phyloP scores from a whole-genome alignment of 441 rosid genomes.

The Kokia cookei region DNA sequence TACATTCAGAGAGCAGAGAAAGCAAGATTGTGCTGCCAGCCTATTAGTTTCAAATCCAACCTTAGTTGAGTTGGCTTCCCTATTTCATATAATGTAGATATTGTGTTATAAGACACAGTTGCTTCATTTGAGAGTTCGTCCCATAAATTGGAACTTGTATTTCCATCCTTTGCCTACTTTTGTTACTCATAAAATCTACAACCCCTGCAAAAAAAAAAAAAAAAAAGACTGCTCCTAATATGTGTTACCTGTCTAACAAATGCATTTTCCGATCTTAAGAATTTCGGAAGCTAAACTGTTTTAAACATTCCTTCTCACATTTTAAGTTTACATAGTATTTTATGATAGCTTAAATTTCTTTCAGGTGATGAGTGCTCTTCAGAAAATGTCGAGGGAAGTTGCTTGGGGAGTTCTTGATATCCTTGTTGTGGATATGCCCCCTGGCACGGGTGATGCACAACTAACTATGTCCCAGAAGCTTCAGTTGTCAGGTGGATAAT shows the following conservation, averaged over 20 bases:
- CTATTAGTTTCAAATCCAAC: not conserved
- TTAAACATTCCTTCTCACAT: not conserved
- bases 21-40: not conserved
- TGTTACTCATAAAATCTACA: not conserved
- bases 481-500: slow-evolving; percentile 56
- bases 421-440: slow-evolving; percentile 83
- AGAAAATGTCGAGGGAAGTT: slow-evolving; percentile 63
- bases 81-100: not conserved
- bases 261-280: not conserved
- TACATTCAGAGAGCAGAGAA: not conserved
- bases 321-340: not conserved
- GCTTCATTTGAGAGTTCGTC: not conserved
- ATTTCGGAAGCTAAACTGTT: not conserved
- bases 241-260: not conserved
- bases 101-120: not conserved
- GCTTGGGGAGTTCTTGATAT: slow-evolving; percentile 69
- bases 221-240: not conserved
- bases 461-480: slow-evolving; percentile 60
- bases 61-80: not conserved
- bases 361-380: slow-evolving; percentile 70
- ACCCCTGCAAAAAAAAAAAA: not conserved
- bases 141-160: not conserved
- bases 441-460: slow-evolving; percentile 76
- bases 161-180: not conserved
- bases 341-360: slow-evolving; percentile 11